These are phyloP conservation scores for Epichloe glyceriae DNA, from an alignment of 2,329 filamentous ascomycete species.

Conservation along the genomic window DNA sequence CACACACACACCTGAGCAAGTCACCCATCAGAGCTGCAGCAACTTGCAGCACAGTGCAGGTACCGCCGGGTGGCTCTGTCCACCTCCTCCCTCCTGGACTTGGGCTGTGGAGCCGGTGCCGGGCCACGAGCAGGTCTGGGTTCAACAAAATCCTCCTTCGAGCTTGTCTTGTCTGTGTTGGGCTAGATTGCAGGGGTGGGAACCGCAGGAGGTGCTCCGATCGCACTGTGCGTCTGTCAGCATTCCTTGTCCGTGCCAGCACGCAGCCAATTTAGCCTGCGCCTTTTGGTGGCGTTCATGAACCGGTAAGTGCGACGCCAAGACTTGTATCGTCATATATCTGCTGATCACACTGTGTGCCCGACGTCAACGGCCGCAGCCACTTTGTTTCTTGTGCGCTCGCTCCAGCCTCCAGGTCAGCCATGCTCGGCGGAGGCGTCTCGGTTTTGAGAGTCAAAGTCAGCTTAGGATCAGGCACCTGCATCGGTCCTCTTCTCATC, in stretches of 20 bases:
- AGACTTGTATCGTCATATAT: slow-evolving; percentile 1
- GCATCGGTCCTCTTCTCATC: neutral
- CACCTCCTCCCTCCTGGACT: neutral
- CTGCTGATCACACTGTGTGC: slow-evolving; percentile 1
- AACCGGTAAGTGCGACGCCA: slow-evolving; percentile 6
- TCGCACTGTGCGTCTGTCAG: neutral
- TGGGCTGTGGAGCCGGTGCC: neutral
- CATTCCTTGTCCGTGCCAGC: neutral
- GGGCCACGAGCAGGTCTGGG: neutral
- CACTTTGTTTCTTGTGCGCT: neutral
- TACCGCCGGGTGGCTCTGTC: neutral
- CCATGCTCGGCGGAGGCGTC: neutral
- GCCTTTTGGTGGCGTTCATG: neutral
- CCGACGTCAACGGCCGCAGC: neutral
- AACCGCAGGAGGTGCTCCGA: neutral
- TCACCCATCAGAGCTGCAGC: neutral
- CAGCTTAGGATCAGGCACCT: too few species aligned
- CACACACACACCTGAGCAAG: neutral
- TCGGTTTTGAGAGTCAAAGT: too few species aligned
- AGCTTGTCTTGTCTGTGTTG: too few species aligned
- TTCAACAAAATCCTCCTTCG: too few species aligned
- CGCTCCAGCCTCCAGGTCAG: neutral
- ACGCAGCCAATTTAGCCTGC: neutral
- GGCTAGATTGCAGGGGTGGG: too few species aligned
- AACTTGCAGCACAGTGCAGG: neutral